phyloP scores from a whole-genome alignment of 2,329 filamentous ascomycete species.

The Clonostachys rhizophaga region DNA sequence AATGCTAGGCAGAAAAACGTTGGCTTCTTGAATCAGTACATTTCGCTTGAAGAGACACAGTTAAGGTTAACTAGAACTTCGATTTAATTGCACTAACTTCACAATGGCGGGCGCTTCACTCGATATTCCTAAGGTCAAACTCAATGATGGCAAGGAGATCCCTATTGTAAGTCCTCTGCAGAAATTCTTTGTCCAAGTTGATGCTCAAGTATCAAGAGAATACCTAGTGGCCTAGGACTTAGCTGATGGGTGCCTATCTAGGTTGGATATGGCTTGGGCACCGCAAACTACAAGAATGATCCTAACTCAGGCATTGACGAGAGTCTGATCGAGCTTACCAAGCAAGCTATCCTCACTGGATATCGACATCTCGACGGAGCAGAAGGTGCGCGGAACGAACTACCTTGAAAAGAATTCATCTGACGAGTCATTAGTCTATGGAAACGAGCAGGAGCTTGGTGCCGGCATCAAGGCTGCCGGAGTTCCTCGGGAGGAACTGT shows the following conservation, averaged over 20 bases:
- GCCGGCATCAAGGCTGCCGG: constrained; percentile 63
- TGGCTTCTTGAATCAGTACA: no score
- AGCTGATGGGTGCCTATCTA: not conserved
- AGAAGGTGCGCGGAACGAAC: constrained; percentile 42
- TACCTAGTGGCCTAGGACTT: no score
- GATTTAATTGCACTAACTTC: no score
- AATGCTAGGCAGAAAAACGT: no score
- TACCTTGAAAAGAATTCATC: not conserved
- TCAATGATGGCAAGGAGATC: constrained; percentile 71
- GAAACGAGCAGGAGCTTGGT: constrained; percentile 67
- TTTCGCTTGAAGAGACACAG: no score
- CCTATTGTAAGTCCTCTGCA: constrained; percentile 49
- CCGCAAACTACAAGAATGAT: not conserved
- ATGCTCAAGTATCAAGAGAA: no score
- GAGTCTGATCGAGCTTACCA: constrained; percentile 40
- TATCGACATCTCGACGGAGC: constrained; percentile 73
- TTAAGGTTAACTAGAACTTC: no score
- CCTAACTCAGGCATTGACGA: constrained; percentile 38
- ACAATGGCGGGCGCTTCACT: no score
- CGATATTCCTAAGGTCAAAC: constrained; percentile 52
- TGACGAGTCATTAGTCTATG: constrained; percentile 38
- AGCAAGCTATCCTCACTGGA: constrained; percentile 63
- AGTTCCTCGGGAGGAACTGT: constrained; percentile 63
- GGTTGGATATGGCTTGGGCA: constrained; percentile 2
- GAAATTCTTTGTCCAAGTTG: no score